Base-by-base conservation (phyloP, 163 green algal species). In the Trebouxiophyceae sp. region DNA sequence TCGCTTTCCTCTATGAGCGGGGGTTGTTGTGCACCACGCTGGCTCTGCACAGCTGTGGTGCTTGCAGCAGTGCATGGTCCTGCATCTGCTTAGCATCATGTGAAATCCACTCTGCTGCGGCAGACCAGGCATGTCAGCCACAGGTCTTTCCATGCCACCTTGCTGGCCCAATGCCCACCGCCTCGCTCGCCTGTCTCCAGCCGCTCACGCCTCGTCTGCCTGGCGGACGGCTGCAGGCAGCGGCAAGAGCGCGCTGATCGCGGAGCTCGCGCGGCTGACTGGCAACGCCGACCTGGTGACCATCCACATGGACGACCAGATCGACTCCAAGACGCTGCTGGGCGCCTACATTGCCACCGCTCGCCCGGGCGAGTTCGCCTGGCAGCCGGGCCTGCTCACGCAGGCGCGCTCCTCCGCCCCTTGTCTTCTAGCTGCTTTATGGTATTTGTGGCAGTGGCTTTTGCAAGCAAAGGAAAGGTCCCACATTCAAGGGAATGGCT, bases 241-340 rank as follows among this genome's bases (percentile, higher is more conserved):
- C 24, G 93, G 93, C 69, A 98, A 98, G 78, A 90, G 85, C 6
- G 65, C 77, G 22, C 63, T 95, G 27, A 68, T 96, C 0, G 64
- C 85, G 39, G 78, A 95, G 64, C 77, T 97, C 32, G 88, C 86
- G 6, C 57, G 34, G 4, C 33, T 81, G 28, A 97, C 89, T 19
- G 78, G 84, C 55, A 96, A 96, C 70, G 34, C 50, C 0, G 71
- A 67, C 46, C 67, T 87, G 60, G 69, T 97, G 1, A 73, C 68
- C 26, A 73, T 99, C n/a, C 89, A 98, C 75, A 63, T 98, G 54
- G 92, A 97, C 69, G 91, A 96, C 63, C 90, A 97, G 72, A 95
- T 93, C 75, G 94, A 99, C 69, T 79, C 82, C 70, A 97, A 97
- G 81, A 87, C 68, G 28, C 78, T 99, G 69, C 79, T 99, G 61